Conservation (phyloP, 257 asterid species). For the Anisodus tanguticus region DNA sequence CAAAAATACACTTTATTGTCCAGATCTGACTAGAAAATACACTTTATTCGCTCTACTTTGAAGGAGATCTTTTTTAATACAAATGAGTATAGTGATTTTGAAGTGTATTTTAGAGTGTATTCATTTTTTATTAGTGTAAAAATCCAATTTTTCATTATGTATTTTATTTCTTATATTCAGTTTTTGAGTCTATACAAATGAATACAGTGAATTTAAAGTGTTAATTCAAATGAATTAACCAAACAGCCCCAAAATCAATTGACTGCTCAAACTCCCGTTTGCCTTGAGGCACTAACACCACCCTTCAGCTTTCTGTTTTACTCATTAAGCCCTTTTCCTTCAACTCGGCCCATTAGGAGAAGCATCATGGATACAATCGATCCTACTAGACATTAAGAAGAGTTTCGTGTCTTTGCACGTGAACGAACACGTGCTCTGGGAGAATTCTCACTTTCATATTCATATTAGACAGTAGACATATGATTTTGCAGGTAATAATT, state of each 20-base stretch:
- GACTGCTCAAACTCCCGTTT: not conserved
- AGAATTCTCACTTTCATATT: not conserved
- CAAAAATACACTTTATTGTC: too few species aligned
- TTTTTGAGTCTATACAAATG: too few species aligned
- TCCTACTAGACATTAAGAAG: not conserved
- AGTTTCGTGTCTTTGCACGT: not conserved
- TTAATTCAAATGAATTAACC: not conserved
- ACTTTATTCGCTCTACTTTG: too few species aligned
- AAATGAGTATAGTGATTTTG: too few species aligned
- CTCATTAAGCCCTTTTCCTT: not conserved
- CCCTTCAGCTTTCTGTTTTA: not conserved
- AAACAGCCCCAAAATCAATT: not conserved
- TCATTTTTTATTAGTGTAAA: too few species aligned
- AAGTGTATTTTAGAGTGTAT: too few species aligned
- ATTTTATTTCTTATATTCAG: too few species aligned
- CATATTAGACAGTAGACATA: not conserved
- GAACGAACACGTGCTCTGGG: not conserved
- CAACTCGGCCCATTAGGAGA: not conserved
- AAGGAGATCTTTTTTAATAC: too few species aligned
- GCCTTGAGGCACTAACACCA: not conserved
- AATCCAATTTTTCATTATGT: too few species aligned
- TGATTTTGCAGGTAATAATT: not conserved
- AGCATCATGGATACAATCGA: not conserved
- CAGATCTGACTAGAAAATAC: too few species aligned
- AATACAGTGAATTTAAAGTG: too few species aligned